Evolutionary conservation across 2,329 filamentous ascomycete genomes (phyloP).

Genomic region (Neopestalotiopsis sp.): DNA sequence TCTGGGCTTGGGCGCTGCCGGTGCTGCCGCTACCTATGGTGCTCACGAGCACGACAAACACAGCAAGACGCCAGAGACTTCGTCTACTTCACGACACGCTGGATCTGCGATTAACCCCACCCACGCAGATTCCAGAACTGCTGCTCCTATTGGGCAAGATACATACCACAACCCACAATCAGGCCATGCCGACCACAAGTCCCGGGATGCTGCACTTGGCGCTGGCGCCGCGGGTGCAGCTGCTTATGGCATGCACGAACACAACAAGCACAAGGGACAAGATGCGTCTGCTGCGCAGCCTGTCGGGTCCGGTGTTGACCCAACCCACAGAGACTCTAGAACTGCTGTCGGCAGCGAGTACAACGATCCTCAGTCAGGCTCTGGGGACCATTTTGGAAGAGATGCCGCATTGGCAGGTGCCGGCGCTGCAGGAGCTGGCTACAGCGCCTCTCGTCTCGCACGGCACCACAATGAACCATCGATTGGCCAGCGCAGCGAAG

Average conservation of each 20-base stretch:
- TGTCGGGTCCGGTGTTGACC: neutral
- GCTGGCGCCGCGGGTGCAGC: neutral
- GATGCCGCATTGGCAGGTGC: neutral
- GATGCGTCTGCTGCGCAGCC: neutral
- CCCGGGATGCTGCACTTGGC: neutral
- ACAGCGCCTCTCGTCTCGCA: constrained; percentile 1
- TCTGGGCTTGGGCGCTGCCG: neutral
- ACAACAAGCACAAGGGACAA: constrained; percentile 3
- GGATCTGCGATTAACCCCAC: neutral
- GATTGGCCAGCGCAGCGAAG: neutral
- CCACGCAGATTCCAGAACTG: neutral
- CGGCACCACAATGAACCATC: constrained; percentile 11
- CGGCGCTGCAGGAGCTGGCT: neutral
- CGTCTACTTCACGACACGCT: neutral
- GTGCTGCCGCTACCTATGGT: neutral
- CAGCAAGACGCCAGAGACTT: neutral
- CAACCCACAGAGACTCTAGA: neutral
- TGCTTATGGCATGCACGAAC: neutral
- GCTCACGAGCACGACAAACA: neutral
- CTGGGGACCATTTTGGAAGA: neutral
- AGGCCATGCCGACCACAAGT: neutral
- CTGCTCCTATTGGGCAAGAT: neutral
- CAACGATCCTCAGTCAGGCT: neutral
- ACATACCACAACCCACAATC: neutral
- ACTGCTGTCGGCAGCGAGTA: neutral